Base-by-base conservation (phyloP, 2,329 filamentous ascomycete species). In the Oidium heveae region DNA sequence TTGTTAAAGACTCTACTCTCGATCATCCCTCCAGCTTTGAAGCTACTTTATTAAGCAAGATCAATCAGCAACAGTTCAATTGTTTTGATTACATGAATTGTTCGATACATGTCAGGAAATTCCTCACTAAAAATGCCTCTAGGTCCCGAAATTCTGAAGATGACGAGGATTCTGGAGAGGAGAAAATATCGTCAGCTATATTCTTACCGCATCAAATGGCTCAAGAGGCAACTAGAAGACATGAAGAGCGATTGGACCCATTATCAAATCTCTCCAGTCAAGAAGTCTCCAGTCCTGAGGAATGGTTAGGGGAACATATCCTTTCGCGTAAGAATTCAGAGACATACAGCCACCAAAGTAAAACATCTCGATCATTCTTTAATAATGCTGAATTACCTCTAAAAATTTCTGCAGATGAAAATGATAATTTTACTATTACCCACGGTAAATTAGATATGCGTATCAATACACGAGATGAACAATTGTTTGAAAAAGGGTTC, bases 121-220 rank as follows among this genome's bases (percentile, higher is more conserved):
- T 62, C 62, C 62, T 60, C 62, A 61, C 57, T 60, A n/a, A 18
- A 10, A n/a, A 52, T 33, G 2, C 24, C 13, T 15, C n/a, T 49
- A 12, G 22, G 18, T 12, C 20, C 18, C 62, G 61, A 52, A 60
- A 58, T 53, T 50, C 53, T 28, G 62, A 65, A 20, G 73, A 75
- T 24, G 74, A 75, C 51, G 71, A 74, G 33, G 73, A 75, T 55
- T 87, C 83, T 15, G 82, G 84, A 56, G 80, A 84, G 64, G 85
- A 91, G 66, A 85, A 89, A 66, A 87, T 91, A 58, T 86, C 83
- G n/a, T 89, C 84, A 34, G 85, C 85, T 24, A 73, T 87, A 43
- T 91, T 91, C 64, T 73, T 87, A 51, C 85, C 85, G 44, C 85
- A 89, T 69, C 79, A 85, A 61, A 74, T 73, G 24, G 59, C 63